phyloP scores from a whole-genome alignment of 2,329 filamentous ascomycete genomes.

The Delphinella strobiligena region DNA sequence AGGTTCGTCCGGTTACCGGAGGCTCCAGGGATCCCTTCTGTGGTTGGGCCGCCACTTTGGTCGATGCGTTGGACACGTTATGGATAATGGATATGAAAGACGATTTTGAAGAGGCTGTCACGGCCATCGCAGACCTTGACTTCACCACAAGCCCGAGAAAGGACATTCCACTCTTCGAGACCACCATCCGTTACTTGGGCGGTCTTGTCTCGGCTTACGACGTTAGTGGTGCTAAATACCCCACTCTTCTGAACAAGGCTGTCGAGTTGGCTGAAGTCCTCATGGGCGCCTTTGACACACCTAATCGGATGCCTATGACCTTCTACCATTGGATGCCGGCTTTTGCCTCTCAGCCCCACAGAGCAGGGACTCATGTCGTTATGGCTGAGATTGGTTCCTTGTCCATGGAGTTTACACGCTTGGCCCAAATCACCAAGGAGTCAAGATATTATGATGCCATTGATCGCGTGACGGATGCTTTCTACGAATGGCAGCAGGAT shows the following conservation, averaged over 20 bases:
- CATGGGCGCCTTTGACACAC: constrained; percentile 78
- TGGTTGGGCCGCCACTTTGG: constrained; percentile 78
- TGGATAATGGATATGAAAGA: constrained; percentile 75
- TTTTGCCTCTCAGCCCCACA: constrained; percentile 50
- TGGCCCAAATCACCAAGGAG: constrained; percentile 73
- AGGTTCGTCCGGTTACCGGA: constrained; percentile 62
- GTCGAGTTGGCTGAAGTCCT: constrained; percentile 68
- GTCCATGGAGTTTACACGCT: constrained; percentile 76
- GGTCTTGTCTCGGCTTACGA: constrained; percentile 80
- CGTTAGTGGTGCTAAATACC: constrained; percentile 59
- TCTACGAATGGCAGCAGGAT: constrained; percentile 57
- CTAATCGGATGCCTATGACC: constrained; percentile 80
- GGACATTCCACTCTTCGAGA: constrained; percentile 85
- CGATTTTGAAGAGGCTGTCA: constrained; percentile 69
- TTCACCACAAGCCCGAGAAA: constrained; percentile 59
- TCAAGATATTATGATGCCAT: constrained; percentile 83
- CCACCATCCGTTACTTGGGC: constrained; percentile 81
- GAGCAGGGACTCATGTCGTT: constrained; percentile 44
- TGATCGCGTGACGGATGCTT: constrained; percentile 68
- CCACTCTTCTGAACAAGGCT: constrained; percentile 63
- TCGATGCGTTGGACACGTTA: constrained; percentile 71
- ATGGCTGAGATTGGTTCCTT: constrained; percentile 65
- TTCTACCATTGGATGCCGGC: constrained; percentile 68
- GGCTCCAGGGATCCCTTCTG: constrained; percentile 69
- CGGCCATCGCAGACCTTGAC: constrained; percentile 60